Evolutionary conservation across 768 basidiomycete species (phyloP).

Genomic region (Tulasnella sp.): DNA sequence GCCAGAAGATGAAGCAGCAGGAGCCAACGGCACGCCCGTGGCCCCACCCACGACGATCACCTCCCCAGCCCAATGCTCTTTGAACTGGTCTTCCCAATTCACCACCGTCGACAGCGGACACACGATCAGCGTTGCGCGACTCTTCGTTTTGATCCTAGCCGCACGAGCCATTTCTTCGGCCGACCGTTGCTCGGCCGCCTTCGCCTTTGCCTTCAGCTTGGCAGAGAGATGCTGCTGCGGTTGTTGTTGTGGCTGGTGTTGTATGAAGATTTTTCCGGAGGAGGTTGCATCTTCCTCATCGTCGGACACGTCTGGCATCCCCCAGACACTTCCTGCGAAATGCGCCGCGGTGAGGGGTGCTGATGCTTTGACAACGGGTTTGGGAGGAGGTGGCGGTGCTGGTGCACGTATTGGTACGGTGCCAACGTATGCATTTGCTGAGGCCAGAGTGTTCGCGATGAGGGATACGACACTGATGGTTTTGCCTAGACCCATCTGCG

Average conservation of each 20-base stretch:
- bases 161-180: conserved; percentile 51
- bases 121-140: conserved; percentile 87
- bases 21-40: conserved; percentile 26
- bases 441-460: conserved; percentile 70
- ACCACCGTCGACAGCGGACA: conserved; percentile 94
- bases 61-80: conserved; percentile 90
- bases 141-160: conserved; percentile 68
- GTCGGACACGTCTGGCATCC: conserved; percentile 48
- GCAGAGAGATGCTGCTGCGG: conserved; percentile 23
- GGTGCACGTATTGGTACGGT: conserved; percentile 14
- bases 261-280: conserved; percentile 18
- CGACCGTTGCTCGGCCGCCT: conserved; percentile 38
- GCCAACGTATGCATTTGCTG: conserved; percentile 49
- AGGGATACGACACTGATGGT: conserved; percentile 93
- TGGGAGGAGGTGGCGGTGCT: conserved; percentile 29
- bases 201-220: conserved; percentile 55
- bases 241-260: background rate
- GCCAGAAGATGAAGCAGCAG: conserved; percentile 29
- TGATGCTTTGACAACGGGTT: conserved; percentile 11
- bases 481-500: conserved; percentile 94
- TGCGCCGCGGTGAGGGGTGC: conserved; percentile 38
- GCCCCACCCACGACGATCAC: conserved; percentile 74
- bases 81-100: conserved; percentile 98
- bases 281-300: conserved; percentile 10
- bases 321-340: conserved; percentile 73